Base-by-base conservation (phyloP, 164 flowering plant genomes). In the Akebia trifoliata region DNA sequence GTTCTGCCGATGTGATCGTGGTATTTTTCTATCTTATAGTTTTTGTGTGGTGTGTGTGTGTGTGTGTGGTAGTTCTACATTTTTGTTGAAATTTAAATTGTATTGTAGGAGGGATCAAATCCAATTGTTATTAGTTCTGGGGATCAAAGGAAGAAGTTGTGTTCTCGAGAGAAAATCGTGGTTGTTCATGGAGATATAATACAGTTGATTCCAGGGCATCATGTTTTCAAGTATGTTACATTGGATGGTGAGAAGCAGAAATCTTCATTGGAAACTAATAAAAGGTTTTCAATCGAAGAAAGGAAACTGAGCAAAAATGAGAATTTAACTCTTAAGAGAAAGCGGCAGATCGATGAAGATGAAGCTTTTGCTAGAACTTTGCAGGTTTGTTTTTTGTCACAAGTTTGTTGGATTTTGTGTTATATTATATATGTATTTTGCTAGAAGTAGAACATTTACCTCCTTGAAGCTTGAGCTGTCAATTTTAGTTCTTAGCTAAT, bases 121-220 rank as follows among this genome's bases (percentile, higher is more conserved):
- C 99, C 99, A n/a, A 72, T 86, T 42, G 87, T 86, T 30, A 67
- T 90, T 55, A 72, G 62, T 38, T 75, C 82, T 36, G 74, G 83
- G 17, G 65, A 50, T 30, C 61, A 61, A 24, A 83, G 96, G 59
- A 83, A 50, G 72, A 94, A 81, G 69, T 56, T 94, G 21, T 45
- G 40, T 44, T 69, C 76, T 26, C 56, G 69, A n/a, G 86, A 84
- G 37, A 74, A 62, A 39, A 72, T 31, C 21, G 32, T 35, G 2
- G 56, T 94, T 57, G 38, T 32, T 44, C 15, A 71, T 70, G 96
- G 86, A 50, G 95, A 83, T 72, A 43, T 84, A 35, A 66, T 94
- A 45, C 95, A 94, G 84, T 68, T 94, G 66, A 87, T 94, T 51
- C 99, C 99, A 15, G 95, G 99, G 6, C 74, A 75, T 63, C 72